Base-by-base conservation (phyloP, 148 eudicot species). In the Talinum fruticosum region DNA sequence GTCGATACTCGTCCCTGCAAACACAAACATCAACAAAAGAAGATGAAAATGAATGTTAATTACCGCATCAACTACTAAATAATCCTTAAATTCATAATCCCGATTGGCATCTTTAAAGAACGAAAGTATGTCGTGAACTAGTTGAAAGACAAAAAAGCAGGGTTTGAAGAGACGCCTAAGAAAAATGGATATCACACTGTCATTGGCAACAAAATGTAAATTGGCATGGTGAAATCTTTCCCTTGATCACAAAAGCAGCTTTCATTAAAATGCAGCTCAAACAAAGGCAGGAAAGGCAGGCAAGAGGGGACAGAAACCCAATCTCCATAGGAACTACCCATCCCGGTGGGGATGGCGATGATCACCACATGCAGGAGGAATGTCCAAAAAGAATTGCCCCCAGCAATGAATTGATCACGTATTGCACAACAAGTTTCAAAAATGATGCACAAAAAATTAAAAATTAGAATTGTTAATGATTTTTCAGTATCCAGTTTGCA, bases 1-100 rank as follows among this genome's bases (percentile, higher is more conserved):
- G 83, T 88, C 91, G 47, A 88, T 86, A 7, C 85, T 69, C 77
- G 91, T 86, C 66, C 91, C 91, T 88, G 87, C 76, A 79, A 72
- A 6, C 23, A 66, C 19, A 2, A 37, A 44, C n/a, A 65, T 47
- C 18, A 18, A 61, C 14, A 24, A 35, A 69, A n/a, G 29, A 10
- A n/a, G 21, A 54, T 2, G 32, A 68, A 59, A 65, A 28, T 28
- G 47, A 16, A 26, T 6, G 28, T 68, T 23, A 49, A 71, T 66
- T 13, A 62, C 13, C 13, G 8, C 57, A 0, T 12, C 15, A 38
- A 41, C 1, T 33, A n/a, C 73, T 70, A 41, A 49, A 10, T 38
- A 37, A 38, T 14, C 30, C 26, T 41, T 6, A 21, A 0, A 70
- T 37, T 38, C 6, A 28, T 36, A 6, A 69, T 49, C 54, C 57